These are phyloP conservation scores for Malassezia vespertilionis DNA, from an alignment of 1,284 basidiomycete species.

Conservation along the genomic window DNA sequence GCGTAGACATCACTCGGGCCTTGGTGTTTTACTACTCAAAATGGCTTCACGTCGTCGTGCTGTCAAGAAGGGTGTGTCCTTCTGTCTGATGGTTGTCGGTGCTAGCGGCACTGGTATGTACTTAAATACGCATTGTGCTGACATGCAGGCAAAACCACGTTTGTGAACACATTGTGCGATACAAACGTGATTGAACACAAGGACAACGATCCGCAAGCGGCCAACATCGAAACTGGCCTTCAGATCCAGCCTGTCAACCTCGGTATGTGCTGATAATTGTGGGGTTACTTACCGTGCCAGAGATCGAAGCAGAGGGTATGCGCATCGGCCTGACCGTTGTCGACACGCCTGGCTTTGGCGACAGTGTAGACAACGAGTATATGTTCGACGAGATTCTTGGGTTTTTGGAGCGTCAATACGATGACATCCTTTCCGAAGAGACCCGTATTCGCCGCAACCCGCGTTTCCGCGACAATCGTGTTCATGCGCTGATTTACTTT, in stretches of 20 bases:
- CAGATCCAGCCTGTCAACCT: slow-evolving; percentile 91
- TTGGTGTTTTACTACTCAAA: slow-evolving; percentile 6
- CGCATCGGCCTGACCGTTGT: slow-evolving; percentile 96
- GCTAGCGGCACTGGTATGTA: slow-evolving; percentile 40
- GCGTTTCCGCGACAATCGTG: slow-evolving; percentile 84
- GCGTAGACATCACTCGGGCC: background rate
- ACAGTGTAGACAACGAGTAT: slow-evolving; percentile 95
- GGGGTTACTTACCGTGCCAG: slow-evolving; percentile 50
- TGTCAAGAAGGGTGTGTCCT: slow-evolving; percentile 47
- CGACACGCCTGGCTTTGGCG: slow-evolving; percentile 96
- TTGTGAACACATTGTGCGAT: slow-evolving; percentile 48
- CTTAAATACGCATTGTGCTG: background rate
- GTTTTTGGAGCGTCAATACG: slow-evolving; percentile 96
- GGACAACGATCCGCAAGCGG: slow-evolving; percentile 71
- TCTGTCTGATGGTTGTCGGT: slow-evolving; percentile 47
- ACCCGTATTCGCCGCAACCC: slow-evolving; percentile 99
- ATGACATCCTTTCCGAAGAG: slow-evolving; percentile 96
- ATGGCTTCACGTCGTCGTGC: slow-evolving; percentile 40
- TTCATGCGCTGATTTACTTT: slow-evolving; percentile 91
- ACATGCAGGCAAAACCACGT: slow-evolving; percentile 39
- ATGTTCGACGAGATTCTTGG: slow-evolving; percentile 69
- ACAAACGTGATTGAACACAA: slow-evolving; percentile 56
- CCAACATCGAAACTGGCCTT: slow-evolving; percentile 87
- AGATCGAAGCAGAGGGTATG: slow-evolving; percentile 96
- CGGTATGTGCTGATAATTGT: slow-evolving; percentile 54